Evolutionary conservation across 2,329 filamentous ascomycete species (phyloP), one percentile per base, ranked within the genome.

Genomic region (Alternaria arbusti): DNA sequence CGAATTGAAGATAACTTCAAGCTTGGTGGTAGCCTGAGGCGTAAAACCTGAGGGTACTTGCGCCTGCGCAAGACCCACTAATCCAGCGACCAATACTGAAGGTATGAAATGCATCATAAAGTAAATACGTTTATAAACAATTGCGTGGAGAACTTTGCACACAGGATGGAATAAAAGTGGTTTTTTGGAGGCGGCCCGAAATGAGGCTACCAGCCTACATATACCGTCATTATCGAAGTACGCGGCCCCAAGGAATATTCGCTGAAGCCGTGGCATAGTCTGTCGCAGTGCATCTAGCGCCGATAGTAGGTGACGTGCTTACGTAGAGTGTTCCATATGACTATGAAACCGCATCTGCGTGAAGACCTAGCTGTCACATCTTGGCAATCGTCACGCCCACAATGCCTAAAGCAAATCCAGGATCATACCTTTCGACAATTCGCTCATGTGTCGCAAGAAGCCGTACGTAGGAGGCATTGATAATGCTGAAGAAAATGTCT

Each of bases 1-100:
- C 0, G 73, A 58, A 45, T 79, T 78, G 68, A 75, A 79, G 17
- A 76, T 65, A 12, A 79, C 71, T 52, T 75, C 71, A 11, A 79
- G 63, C 55, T 76, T 74, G 20, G 61, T 74, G 22, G 67, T 68
- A 25, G 70, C 71, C 8, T 68, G 40, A 10, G 77, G 77, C 11
- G 59, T 71, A 50, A 79, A 79, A 36, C 72, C 75, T 51, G 63
- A 17, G 8, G 77, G 77, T 23, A 71, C 74, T 67, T 79, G 77
- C 61, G 76, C 76, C 65, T 70, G 75, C 57, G 70, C 73, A 61
- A 74, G 45, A 56, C 71, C 57, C 11, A 65, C 65, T 54, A 77
- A 50, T 45, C 68, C 69, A 17, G 67, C 73, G 12, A 74, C 32
- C 3, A 78, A 12, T 22, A 78, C 9, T 22, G 74, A 71, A 20